phyloP scores from a whole-genome alignment of 257 asterid genomes.

The Capsicum pubescens region DNA sequence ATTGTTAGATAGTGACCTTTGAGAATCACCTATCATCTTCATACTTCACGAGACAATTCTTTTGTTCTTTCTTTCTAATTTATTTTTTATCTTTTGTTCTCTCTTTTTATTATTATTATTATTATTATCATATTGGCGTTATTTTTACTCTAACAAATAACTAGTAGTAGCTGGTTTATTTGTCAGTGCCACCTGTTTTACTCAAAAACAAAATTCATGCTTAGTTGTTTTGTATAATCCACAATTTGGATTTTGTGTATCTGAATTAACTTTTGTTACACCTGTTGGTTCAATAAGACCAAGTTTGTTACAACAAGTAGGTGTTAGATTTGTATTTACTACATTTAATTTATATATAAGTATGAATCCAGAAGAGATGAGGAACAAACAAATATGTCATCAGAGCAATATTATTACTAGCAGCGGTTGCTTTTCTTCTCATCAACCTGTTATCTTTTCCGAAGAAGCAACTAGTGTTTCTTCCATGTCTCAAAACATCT shows the following conservation, averaged over 20 bases:
- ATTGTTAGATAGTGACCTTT: constrained; percentile 48
- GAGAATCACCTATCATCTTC: constrained; percentile 41
- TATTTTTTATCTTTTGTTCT: not conserved
- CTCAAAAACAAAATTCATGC: constrained; percentile 21
- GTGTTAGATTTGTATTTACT: constrained; percentile 29
- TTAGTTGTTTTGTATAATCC: constrained; percentile 40
- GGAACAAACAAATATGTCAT: constrained; percentile 28
- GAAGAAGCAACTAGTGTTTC: constrained; percentile 59
- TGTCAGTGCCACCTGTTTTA: constrained; percentile 46
- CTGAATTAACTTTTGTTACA: constrained; percentile 39
- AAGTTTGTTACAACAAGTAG: constrained; percentile 39
- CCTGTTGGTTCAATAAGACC: constrained; percentile 44
- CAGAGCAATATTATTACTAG: not conserved
- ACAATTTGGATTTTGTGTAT: constrained; percentile 38
- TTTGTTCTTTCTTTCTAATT: constrained; percentile 1
- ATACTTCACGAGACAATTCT: constrained; percentile 38
- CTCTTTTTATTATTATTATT: not conserved
- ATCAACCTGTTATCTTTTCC: constrained; percentile 55
- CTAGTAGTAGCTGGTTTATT: constrained; percentile 21
- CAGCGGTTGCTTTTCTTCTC: constrained; percentile 31
- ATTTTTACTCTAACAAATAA: constrained; percentile 21
- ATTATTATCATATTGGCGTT: not conserved
- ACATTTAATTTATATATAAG: not conserved
- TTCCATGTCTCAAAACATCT: constrained; percentile 46
- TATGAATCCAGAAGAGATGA: constrained; percentile 36